Evolutionary conservation across 2,329 filamentous ascomycete species (phyloP).

Genomic region (Paecilomyces niveus): DNA sequence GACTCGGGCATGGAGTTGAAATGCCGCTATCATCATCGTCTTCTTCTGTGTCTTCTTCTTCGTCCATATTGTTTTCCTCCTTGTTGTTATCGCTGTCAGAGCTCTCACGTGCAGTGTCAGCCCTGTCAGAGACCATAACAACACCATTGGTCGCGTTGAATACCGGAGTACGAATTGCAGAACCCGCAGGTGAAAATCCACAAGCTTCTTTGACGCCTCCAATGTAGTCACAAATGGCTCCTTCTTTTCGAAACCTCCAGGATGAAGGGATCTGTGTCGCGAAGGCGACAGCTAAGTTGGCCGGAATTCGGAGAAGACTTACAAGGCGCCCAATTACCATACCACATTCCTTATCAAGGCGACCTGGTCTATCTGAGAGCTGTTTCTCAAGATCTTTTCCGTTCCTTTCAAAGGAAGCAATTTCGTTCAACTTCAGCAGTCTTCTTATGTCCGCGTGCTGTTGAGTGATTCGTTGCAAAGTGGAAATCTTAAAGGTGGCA

Average conservation of each 20-base stretch:
- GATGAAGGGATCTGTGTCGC: constrained; percentile 13
- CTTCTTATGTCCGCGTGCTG: constrained; percentile 12
- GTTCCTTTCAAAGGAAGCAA: constrained; percentile 6
- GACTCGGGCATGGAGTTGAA: neutral
- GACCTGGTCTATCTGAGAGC: constrained; percentile 5
- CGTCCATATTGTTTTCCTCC: neutral
- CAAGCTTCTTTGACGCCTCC: constrained; percentile 5
- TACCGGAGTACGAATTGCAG: neutral
- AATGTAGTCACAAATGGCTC: constrained; percentile 7
- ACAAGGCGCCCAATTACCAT: constrained; percentile 16
- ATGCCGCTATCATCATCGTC: neutral
- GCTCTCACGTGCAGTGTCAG: neutral
- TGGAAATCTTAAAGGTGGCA: constrained; percentile 16
- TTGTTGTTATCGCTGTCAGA: neutral
- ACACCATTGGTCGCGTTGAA: neutral
- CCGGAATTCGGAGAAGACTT: constrained; percentile 12
- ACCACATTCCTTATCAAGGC: constrained; percentile 13
- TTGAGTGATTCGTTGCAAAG: constrained; percentile 12
- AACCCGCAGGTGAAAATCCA: neutral
- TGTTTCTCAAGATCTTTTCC: constrained; percentile 6
- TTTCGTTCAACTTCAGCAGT: constrained; percentile 18
- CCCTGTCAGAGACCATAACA: neutral
- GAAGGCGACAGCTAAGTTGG: constrained; percentile 12
- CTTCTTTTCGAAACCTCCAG: constrained; percentile 13
- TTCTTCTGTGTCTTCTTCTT: neutral